Evolutionary conservation across 1,284 basidiomycete genomes (phyloP).

Genomic region (Boletus semigastroideus): DNA sequence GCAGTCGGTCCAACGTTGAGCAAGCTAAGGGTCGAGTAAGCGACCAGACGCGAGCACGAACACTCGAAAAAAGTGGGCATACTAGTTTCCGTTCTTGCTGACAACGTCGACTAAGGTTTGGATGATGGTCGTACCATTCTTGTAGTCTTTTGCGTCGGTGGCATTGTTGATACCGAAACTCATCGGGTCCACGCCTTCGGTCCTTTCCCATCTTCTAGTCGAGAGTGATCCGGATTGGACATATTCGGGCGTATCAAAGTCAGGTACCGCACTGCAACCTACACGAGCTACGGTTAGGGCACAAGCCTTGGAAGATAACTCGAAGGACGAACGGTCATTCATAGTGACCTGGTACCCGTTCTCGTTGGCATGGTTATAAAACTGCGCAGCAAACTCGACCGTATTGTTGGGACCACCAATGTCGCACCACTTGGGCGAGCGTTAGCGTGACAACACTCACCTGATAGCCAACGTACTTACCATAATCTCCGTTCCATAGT

Average conservation of each 20-base stretch:
- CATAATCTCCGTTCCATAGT: conserved; percentile 58
- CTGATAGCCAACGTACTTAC: conserved; percentile 29
- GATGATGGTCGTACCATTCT: conserved; percentile 48
- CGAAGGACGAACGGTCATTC: conserved; percentile 45
- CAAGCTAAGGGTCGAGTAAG: conserved; percentile 34
- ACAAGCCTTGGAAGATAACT: neutral
- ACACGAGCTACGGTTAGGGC: neutral
- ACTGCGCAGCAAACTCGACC: conserved; percentile 48
- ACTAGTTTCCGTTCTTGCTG: conserved; percentile 58
- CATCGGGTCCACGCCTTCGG: conserved; percentile 50
- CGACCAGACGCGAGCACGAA: neutral
- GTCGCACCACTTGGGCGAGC: conserved; percentile 47
- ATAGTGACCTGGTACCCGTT: conserved; percentile 55
- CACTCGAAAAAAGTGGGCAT: conserved; percentile 8
- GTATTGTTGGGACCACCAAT: conserved; percentile 59
- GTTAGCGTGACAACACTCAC: neutral
- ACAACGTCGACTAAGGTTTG: conserved; percentile 54
- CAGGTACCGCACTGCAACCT: conserved; percentile 45
- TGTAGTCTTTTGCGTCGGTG: conserved; percentile 47
- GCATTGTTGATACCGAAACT: conserved; percentile 46
- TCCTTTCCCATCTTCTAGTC: conserved; percentile 55
- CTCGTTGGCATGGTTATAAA: conserved; percentile 48
- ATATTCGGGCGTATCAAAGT: conserved; percentile 63
- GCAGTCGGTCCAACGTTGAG: conserved; percentile 55
- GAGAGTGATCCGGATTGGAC: conserved; percentile 50